These are phyloP conservation scores for Candida hungchunana DNA, from an alignment of 805 yeast genomes.

Conservation along the genomic window DNA sequence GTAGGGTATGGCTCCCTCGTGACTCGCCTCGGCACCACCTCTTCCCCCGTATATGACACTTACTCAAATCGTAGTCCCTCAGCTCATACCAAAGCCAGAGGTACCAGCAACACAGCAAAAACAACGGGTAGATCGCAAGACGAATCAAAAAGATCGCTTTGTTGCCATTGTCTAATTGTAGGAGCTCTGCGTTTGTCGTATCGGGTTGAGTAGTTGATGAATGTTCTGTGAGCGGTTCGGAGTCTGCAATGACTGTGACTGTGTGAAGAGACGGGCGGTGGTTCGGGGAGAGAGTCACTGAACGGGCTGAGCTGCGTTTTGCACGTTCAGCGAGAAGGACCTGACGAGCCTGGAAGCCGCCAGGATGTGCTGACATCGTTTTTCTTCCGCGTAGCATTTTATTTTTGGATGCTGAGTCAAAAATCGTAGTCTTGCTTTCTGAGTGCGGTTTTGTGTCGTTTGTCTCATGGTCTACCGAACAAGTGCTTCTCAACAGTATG, in stretches of 20 bases:
- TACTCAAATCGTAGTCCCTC: not conserved
- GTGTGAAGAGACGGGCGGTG: not conserved
- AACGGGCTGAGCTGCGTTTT: not conserved
- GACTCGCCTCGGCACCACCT: no score
- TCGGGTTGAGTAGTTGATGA: no score
- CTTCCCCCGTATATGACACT: constrained; percentile 1
- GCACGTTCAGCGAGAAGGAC: constrained; percentile 10
- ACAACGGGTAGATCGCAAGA: not conserved
- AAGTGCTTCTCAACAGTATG: no score
- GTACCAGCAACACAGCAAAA: constrained; percentile 1
- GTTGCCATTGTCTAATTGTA: not conserved
- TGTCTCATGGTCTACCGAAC: no score
- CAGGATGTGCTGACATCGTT: constrained; percentile 1
- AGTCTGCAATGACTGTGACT: constrained; percentile 1
- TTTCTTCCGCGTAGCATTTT: no score
- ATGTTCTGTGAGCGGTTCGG: no score
- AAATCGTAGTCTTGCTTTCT: no score
- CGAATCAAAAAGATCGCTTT: not conserved
- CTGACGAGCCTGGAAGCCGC: constrained; percentile 7
- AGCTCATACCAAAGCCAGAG: constrained; percentile 4
- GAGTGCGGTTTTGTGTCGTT: no score
- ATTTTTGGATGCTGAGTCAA: no score
- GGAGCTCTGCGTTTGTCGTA: no score
- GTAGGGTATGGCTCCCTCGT: no score
- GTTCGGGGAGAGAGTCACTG: not conserved